Conservation (phyloP, 1,139 yeast species). For the Sugiyamaella neomexicana region DNA sequence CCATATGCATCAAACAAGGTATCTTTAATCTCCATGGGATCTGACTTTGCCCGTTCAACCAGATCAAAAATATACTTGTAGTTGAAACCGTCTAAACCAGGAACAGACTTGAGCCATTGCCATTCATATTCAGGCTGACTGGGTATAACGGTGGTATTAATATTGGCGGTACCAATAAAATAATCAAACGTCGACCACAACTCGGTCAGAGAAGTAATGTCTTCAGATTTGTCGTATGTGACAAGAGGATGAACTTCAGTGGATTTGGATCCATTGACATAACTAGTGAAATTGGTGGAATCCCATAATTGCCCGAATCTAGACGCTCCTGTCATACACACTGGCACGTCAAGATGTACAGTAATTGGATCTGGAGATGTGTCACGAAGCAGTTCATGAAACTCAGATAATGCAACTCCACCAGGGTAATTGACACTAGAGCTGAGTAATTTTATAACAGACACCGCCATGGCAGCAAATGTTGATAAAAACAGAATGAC, state of each 20-base stretch:
- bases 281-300: slow-evolving; percentile 5
- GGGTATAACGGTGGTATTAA: slow-evolving; percentile 28
- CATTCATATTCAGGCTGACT: slow-evolving; percentile 39
- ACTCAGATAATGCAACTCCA: slow-evolving; percentile 62
- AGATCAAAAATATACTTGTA: slow-evolving; percentile 10
- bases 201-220: slow-evolving; percentile 40
- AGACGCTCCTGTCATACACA: slow-evolving; percentile 88
- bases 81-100: slow-evolving; percentile 44
- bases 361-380: slow-evolving; percentile 22
- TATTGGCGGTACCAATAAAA: slow-evolving; percentile 52
- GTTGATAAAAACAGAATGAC: slow-evolving; percentile 36
- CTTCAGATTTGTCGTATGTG: slow-evolving; percentile 77
- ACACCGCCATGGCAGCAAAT: slow-evolving; percentile 44
- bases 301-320: slow-evolving; percentile 62
- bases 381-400: slow-evolving; percentile 47
- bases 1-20: not conserved
- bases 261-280: slow-evolving; percentile 2
- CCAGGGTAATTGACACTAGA: slow-evolving; percentile 89
- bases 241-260: slow-evolving; percentile 37
- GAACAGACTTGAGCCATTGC: slow-evolving; percentile 42
- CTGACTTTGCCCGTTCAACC: not conserved
- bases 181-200: slow-evolving; percentile 61
- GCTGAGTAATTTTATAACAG: slow-evolving; percentile 56
- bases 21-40: not conserved
- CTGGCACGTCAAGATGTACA: slow-evolving; percentile 74